Conservation (phyloP, 768 basidiomycete species). For the Leccinum longicurvipes region DNA sequence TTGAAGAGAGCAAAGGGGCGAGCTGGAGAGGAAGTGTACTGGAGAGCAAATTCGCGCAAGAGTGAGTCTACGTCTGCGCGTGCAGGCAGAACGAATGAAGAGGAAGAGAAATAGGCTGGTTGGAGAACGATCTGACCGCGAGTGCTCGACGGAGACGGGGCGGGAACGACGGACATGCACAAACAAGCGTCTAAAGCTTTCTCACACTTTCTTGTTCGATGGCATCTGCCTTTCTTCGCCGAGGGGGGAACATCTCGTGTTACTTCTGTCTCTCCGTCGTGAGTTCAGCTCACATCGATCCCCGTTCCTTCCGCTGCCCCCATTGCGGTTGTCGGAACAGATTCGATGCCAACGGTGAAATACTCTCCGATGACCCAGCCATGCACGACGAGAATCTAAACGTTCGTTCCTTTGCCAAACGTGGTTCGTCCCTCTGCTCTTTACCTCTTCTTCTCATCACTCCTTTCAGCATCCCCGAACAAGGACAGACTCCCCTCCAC, state of each 20-base stretch:
- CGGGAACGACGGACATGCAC: slow-evolving; percentile 31
- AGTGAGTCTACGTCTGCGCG: slow-evolving; percentile 62
- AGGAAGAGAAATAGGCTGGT: slow-evolving; percentile 76
- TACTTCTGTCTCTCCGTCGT: slow-evolving; percentile 65
- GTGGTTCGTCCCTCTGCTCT: slow-evolving; percentile 47
- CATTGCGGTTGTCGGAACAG: slow-evolving; percentile 74
- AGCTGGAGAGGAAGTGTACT: slow-evolving; percentile 34
- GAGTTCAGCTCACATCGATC: slow-evolving; percentile 42
- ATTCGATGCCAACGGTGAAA: slow-evolving; percentile 68
- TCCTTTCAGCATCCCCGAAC: slow-evolving; percentile 55
- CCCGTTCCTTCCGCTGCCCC: slow-evolving; percentile 60
- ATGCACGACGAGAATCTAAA: slow-evolving; percentile 84
- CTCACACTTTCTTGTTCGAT: neutral
- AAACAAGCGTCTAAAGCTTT: neutral
- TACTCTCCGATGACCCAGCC: slow-evolving; percentile 81
- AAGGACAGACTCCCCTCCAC: slow-evolving; percentile 65
- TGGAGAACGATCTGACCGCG: slow-evolving; percentile 67
- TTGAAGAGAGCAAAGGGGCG: slow-evolving; percentile 73
- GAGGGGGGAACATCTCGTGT: slow-evolving; percentile 51
- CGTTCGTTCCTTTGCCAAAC: slow-evolving; percentile 60
- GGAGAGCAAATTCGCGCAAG: slow-evolving; percentile 49
- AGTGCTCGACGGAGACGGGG: slow-evolving; percentile 52
- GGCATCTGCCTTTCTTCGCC: slow-evolving; percentile 45
- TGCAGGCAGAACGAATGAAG: slow-evolving; percentile 61
- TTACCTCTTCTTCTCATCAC: neutral